phyloP scores from a whole-genome alignment of 441 rosid genomes.

The Euphorbia corollata region DNA sequence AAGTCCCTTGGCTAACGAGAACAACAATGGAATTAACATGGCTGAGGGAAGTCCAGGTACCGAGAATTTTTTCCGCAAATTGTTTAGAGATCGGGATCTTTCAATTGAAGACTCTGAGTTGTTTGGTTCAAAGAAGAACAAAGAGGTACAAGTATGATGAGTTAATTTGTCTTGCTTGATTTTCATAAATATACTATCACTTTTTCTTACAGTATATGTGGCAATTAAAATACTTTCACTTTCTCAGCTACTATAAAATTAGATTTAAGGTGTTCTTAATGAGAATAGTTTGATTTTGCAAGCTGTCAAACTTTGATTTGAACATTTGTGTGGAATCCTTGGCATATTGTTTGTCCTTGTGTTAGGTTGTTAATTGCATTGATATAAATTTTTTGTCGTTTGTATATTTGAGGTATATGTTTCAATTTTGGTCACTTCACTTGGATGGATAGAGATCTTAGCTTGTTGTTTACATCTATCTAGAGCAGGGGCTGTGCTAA shows the following conservation, averaged over 20 bases:
- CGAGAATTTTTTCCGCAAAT: constrained; percentile 88
- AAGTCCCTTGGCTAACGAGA: constrained; percentile 44
- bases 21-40: constrained; percentile 39
- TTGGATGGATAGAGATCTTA: not conserved
- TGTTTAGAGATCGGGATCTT: constrained; percentile 88
- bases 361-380: not conserved
- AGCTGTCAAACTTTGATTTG: constrained; percentile 3
- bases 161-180: constrained; percentile 14
- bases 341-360: not conserved
- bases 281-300: not conserved
- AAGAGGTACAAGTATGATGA: constrained; percentile 47
- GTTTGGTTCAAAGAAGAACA: constrained; percentile 65
- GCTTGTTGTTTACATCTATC: not conserved
- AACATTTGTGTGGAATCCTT: not conserved
- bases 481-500: too few relatives aligned
- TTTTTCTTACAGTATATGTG: constrained; percentile 5
- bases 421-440: constrained; percentile 2
- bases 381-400: not conserved
- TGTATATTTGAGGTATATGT: not conserved
- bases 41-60: constrained; percentile 92
- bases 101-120: constrained; percentile 91
- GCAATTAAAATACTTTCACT: constrained; percentile 8
- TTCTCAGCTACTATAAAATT: constrained; percentile 1
- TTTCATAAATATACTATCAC: constrained; percentile 7
- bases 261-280: not conserved